Base-by-base conservation (phyloP, 495 filamentous ascomycete genomes). In the Lasiosphaeriaceae sp. region DNA sequence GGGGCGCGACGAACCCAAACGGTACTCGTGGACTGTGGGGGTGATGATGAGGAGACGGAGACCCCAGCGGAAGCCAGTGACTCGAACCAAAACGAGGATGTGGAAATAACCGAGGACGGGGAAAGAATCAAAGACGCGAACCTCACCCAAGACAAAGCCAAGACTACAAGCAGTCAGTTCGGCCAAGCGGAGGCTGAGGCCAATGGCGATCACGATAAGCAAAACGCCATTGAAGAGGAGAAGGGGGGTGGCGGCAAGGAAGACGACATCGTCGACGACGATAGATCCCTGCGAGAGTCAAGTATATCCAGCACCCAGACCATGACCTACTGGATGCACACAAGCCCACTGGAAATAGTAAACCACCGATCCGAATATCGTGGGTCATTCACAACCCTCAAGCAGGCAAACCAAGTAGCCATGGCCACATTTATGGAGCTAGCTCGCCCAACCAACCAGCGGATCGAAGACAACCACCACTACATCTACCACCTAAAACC, bases 311-410 rank as follows among this genome's bases (percentile, higher is more conserved):
- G 16, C 19, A 48, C 43, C 41, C 31, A n/a, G 37, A 12, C 2
- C 2, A 23, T 35, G 1, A 19, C 47, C 11, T 43, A 48, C 20
- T 19, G 29, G 6, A 16, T 11, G 14, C 39, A 17, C 3, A n/a
- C 17, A n/a, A 11, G 11, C 4, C n/a, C 48, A 17, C 48, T 37
- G 2, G 19, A 59, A 11, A 20, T 22, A 0, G 7, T 46, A 19
- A 29, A 41, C 11, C 9, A 23, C 20, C 8, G 21, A 11, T 6
- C 31, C 3, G 7, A 41, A 16, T 29, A 49, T 4, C 62, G 64
- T 52, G 47, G 47, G 2, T 56, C 22, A 1, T 65, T 53, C 57
- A 67, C 59, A 1, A 66, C 52, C 7, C 11, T 44, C n/a, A 6
- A n/a, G 0, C 23, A 1, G 1, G 63, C 65, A 5, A 65, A 59